Base-by-base conservation (phyloP, 1,139 yeast species). In the Saccharomyces uvarum region DNA sequence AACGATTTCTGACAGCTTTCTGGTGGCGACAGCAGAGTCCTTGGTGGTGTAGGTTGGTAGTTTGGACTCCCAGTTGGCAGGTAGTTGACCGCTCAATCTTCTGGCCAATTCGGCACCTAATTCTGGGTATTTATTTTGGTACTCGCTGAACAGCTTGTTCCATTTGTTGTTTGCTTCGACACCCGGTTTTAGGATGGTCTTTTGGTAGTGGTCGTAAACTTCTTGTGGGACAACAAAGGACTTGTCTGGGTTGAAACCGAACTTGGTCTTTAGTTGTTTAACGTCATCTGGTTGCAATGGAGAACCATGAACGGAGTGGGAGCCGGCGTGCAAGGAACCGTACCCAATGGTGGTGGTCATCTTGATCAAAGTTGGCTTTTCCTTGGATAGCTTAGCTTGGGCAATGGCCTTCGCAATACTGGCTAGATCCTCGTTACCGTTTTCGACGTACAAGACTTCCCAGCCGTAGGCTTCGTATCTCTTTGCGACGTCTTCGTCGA, bases 221-320 rank as follows among this genome's bases (percentile, higher is more conserved):
- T 87, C 96, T 64, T 82, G 77, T 63, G 97, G 91, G 61, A 93
- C 91, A 59, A 72, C 81, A 70, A 93, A 95, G 60, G 80, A 70
- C 76, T 88, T 81, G 55, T 81, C 84, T 63, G 98, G 95, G 82
- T 91, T 81, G 79, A 93, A 91, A 59, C 98, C 98, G 67, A 83
- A 85, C 70, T 81, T 79, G 69, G 77, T 73, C 82, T 91, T 95
- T 75, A 93, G 78, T 77, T 89, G 97, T 70, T 79, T 83, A 70
- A 91, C 80, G 72, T 93, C 99, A 70, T 91, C 99, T 51, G 91
- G 77, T 82, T 91, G 90, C 76, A 93, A 83, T 70, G 99, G 97
- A 63, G 97, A 79, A 74, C 99, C 99, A 77, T 95, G 99, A 57
- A 95, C 99, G 67, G 86, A 79, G 76, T 87, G 93, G 61, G 97